phyloP scores from a whole-genome alignment of 176 grass and related monocot genomes.

The Bonia amplexicaulis region DNA sequence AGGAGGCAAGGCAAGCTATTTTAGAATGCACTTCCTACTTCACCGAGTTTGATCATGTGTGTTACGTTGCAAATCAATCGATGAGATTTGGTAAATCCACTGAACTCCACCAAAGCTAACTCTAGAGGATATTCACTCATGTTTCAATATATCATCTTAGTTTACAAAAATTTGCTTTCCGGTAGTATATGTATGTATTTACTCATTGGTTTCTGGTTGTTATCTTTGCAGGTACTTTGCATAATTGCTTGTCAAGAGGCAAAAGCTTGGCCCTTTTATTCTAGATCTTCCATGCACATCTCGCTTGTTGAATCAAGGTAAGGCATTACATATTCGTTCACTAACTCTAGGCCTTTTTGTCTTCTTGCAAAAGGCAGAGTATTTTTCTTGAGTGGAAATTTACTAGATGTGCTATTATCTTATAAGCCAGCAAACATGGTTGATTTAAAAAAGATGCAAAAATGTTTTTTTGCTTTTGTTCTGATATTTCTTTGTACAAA shows the following conservation, averaged over 20 bases:
- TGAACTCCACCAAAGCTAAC: neutral
- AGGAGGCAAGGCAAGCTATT: neutral
- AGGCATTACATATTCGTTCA: neutral
- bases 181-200: neutral
- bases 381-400: neutral
- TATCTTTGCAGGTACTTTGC: slow-evolving; percentile 29
- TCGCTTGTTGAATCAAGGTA: slow-evolving; percentile 40
- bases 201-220: neutral
- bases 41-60: neutral
- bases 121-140: neutral
- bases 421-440: neutral
- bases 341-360: neutral
- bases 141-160: neutral
- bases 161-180: neutral
- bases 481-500: neutral
- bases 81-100: neutral
- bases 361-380: neutral
- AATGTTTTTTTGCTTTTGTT: neutral
- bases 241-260: slow-evolving; percentile 33
- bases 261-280: slow-evolving; percentile 37
- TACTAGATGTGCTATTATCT: neutral
- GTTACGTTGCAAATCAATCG: neutral
- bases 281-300: slow-evolving; percentile 25
- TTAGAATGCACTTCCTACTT: neutral
- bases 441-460: neutral